Evolutionary conservation across 2,329 filamentous ascomycete genomes (phyloP), one percentile per base, ranked within the genome.

Genomic region (Amauroascus verrucosus): DNA sequence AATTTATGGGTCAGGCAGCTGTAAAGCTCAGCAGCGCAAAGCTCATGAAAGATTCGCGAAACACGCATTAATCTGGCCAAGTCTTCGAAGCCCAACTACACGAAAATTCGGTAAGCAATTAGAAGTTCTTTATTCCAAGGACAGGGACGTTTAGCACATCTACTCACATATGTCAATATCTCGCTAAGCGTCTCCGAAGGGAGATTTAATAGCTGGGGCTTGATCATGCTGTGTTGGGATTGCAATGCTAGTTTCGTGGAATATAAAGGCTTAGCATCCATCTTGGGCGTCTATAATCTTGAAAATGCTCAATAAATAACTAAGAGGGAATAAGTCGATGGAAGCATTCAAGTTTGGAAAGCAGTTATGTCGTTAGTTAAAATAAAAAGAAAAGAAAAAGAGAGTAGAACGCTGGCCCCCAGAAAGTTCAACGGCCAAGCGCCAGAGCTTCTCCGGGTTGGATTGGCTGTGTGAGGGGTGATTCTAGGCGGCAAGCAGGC

Each of bases 1-100:
- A 84, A 82, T 51, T 81, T 70, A 57, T 83, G 81, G 61, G 76
- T 71, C 62, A 84, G 80, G 54, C 71, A 76, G 56, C 78, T 77
- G 63, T 84, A 84, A 14, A 84, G 68, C 56, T 79, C 71, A 38
- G 76, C 68, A 44, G 80, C 76, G 45, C 80, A 79, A 26, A 83
- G 69, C 35, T 80, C 73, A 58, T 76, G 77, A 60, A 82, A 80
- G 54, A 76, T 74, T 55, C 67, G 76, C 43, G 76, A 82, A 54
- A 82, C 80, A 32, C 82, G 74, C 13, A 79, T 75, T 48, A 83
- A 71, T 56, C 74, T 77, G 28, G 52, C 51, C 9, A 59, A 46
- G 40, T 62, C 60, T 8, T 33, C 38, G 37, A 48, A 49, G 7
- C 51, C 47, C 41, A 57, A 50, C 61, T 62, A 53, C 35, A 37